These are phyloP conservation scores for Globisporangium canariense DNA, from an alignment of 352 stramenopile genomes.

Conservation along the genomic window DNA sequence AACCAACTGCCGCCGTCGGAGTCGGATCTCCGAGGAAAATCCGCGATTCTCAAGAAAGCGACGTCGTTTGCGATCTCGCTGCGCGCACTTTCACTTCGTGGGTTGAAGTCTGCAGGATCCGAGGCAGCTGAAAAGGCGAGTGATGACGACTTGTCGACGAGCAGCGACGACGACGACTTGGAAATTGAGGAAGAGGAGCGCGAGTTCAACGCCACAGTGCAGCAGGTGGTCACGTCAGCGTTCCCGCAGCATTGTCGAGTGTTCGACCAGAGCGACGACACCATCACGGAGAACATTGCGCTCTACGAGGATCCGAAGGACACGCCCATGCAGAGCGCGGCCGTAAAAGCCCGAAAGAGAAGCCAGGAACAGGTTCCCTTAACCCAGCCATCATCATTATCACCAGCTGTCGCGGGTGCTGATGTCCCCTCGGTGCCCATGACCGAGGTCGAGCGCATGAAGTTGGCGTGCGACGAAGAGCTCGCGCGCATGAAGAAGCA, in stretches of 20 bases:
- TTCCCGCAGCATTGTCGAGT: constrained; percentile 35
- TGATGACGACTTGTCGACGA: constrained; percentile 51
- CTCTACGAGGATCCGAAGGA: constrained; percentile 43
- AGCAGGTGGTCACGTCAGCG: constrained; percentile 44
- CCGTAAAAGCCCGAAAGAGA: not conserved
- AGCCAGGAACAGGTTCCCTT: not conserved
- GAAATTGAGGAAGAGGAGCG: constrained; percentile 42
- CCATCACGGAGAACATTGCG: constrained; percentile 42
- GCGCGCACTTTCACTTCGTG: constrained; percentile 17
- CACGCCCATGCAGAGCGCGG: constrained; percentile 19
- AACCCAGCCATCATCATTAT: not conserved
- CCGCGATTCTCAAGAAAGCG: constrained; percentile 17
- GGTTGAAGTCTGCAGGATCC: not conserved
- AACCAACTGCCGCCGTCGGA: not conserved
- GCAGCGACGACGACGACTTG: constrained; percentile 37
- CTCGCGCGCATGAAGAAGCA: constrained; percentile 50
- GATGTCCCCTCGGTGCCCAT: constrained; percentile 13
- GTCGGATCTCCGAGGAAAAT: not conserved
- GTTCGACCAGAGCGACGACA: constrained; percentile 32
- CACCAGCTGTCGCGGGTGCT: not conserved
- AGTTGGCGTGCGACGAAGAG: constrained; percentile 32
- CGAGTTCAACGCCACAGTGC: constrained; percentile 43
- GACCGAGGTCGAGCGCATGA: constrained; percentile 42
- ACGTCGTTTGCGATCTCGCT: constrained; percentile 45
- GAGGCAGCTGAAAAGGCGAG: not conserved